Conservation (phyloP, 2,329 filamentous ascomycete genomes). For the Apiospora phragmitis region DNA sequence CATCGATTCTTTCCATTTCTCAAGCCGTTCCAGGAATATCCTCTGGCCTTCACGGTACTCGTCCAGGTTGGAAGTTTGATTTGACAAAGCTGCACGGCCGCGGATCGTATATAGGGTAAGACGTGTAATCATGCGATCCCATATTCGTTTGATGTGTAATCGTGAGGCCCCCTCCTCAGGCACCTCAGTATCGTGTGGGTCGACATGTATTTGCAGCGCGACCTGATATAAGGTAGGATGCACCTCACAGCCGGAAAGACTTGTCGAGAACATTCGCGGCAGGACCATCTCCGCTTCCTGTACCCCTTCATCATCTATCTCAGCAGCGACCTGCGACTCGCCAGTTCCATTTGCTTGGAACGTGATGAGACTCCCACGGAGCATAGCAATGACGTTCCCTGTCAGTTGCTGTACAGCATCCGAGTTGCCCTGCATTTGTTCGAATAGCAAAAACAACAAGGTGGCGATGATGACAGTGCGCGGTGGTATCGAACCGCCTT, state of each 20-base stretch:
- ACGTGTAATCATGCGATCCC: conserved; percentile 5
- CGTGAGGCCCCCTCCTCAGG: background rate
- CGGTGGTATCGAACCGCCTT: background rate
- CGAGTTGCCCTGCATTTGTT: conserved; percentile 11
- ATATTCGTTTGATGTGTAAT: background rate
- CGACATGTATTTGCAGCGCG: background rate
- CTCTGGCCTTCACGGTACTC: conserved; percentile 1
- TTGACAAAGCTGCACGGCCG: background rate
- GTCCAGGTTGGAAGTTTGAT: background rate
- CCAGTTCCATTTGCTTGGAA: background rate
- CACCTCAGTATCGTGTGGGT: background rate
- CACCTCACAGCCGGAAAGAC: background rate
- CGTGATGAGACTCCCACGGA: background rate
- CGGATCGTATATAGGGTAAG: background rate
- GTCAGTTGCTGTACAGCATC: conserved; percentile 1
- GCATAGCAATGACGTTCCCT: background rate
- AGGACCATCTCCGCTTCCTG: conserved; percentile 4
- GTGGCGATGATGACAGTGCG: conserved; percentile 4
- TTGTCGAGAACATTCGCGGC: background rate
- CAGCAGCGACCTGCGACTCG: background rate
- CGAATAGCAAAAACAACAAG: background rate
- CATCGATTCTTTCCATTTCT: background rate
- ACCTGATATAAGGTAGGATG: background rate
- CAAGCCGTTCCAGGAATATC: background rate
- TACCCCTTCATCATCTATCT: conserved; percentile 7